Conservation (phyloP, 176 grass and related monocot genomes). For the Cymbopogon citratus region DNA sequence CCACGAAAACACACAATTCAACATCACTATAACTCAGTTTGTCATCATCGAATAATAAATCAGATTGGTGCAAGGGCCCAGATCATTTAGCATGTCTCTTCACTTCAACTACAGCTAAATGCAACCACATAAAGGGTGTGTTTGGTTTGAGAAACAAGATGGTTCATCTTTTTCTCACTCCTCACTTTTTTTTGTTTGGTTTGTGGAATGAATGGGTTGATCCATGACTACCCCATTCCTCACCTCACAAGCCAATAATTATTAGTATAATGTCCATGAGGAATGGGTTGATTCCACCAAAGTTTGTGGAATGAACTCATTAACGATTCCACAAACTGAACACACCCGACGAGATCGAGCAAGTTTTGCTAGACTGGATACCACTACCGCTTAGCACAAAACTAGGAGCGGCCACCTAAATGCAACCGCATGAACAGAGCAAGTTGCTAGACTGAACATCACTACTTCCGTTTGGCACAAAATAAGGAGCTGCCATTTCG, state of each 20-base stretch:
- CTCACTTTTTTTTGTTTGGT: background rate
- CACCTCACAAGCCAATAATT: too few species aligned
- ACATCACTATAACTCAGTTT: background rate
- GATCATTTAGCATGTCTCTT: background rate
- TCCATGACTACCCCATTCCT: too few species aligned
- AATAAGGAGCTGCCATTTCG: background rate
- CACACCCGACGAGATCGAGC: background rate
- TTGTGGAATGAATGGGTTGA: background rate
- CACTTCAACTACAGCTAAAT: background rate
- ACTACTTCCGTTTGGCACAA: background rate
- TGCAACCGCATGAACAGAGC: background rate
- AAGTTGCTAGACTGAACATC: background rate
- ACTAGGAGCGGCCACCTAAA: background rate
- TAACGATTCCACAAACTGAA: background rate
- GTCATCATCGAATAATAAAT: background rate
- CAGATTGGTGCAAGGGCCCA: background rate
- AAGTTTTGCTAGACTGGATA: conserved; percentile 6
- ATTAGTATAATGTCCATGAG: too few species aligned
- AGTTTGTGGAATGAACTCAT: background rate
- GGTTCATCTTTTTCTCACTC: background rate
- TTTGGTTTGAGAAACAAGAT: background rate
- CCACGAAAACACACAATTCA: conserved; percentile 5
- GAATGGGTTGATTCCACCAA: background rate
- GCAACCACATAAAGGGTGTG: background rate
- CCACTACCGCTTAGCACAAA: background rate